A percentile compares a stretch with the other conserved stretches of the same genome.
Evolutionary conservation across 495 filamentous ascomycete genomes (phyloP).

Genomic region (Aspergillus hancockii): DNA sequence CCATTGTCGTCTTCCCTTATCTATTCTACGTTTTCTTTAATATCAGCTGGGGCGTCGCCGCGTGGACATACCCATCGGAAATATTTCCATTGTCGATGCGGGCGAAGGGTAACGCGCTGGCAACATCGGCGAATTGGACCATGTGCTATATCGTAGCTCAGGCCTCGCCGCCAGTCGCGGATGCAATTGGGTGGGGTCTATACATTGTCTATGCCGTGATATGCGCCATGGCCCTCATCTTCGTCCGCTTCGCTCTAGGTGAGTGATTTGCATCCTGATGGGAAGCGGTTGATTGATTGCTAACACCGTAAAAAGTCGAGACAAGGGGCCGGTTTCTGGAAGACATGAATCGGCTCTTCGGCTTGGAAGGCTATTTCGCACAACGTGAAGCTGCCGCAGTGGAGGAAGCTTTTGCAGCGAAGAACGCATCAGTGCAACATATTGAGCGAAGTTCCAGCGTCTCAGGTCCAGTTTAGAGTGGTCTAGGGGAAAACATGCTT

Average conservation of each 20-base stretch:
- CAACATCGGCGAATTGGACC: constrained; percentile 31
- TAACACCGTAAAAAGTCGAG: constrained; percentile 13
- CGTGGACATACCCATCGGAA: constrained; percentile 25
- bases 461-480: neutral
- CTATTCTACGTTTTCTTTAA: constrained; percentile 75
- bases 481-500: neutral
- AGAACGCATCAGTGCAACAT: neutral
- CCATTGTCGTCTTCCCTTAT: constrained; percentile 72
- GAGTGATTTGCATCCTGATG: neutral
- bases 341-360: constrained; percentile 25
- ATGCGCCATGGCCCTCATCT: constrained; percentile 60
- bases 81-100: constrained; percentile 31
- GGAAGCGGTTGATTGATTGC: neutral
- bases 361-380: constrained; percentile 21
- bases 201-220: constrained; percentile 71
- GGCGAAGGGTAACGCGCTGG: constrained; percentile 29
- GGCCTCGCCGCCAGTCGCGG: constrained; percentile 69
- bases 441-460: neutral
- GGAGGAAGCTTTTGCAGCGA: neutral
- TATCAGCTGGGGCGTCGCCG: constrained; percentile 28
- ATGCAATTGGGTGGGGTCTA: constrained; percentile 64
- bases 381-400: constrained; percentile 4
- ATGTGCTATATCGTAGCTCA: constrained; percentile 58
- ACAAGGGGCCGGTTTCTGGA: constrained; percentile 21
- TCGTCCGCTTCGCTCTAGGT: constrained; percentile 27